These are phyloP conservation scores for Paracoccidioides brasiliensis DNA, from an alignment of 2,329 filamentous ascomycete species.

Conservation along the genomic window DNA sequence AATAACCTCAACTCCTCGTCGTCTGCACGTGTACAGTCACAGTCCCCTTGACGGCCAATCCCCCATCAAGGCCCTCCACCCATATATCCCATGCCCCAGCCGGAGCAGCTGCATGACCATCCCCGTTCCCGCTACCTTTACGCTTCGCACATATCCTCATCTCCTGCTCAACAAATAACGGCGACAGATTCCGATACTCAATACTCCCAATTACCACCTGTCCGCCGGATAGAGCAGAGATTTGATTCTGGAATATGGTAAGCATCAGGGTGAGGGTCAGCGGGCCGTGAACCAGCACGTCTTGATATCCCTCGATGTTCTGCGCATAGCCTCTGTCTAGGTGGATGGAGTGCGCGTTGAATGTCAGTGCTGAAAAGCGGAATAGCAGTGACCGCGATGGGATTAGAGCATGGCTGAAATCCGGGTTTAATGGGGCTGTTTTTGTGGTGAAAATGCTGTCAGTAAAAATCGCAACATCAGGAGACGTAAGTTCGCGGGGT, in stretches of 20 bases:
- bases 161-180: conserved; percentile 61
- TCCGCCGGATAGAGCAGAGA: conserved; percentile 21
- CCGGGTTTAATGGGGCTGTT: conserved; percentile 38
- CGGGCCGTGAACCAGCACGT: conserved; percentile 76
- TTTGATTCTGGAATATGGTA: conserved; percentile 47
- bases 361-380: conserved; percentile 78
- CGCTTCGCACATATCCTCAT: conserved; percentile 56
- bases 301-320: conserved; percentile 58
- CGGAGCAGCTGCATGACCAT: not conserved
- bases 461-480: not conserved
- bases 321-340: conserved; percentile 59
- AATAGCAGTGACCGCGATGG: conserved; percentile 66
- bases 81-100: conserved; percentile 46
- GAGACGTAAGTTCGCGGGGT: not conserved
- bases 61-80: conserved; percentile 49
- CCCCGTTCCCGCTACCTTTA: conserved; percentile 27
- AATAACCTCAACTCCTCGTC: not conserved
- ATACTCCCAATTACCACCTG: conserved; percentile 41
- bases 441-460: conserved; percentile 10
- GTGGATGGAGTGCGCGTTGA: conserved; percentile 88
- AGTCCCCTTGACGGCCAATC: conserved; percentile 51
- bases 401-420: conserved; percentile 46
- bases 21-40: conserved; percentile 11
- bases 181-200: conserved; percentile 68
- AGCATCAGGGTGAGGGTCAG: conserved; percentile 67